A percentile compares a stretch with the other conserved stretches of the same genome.
phyloP scores from a whole-genome alignment of 2,329 filamentous ascomycete genomes.

The Magnaporthales sp. region DNA sequence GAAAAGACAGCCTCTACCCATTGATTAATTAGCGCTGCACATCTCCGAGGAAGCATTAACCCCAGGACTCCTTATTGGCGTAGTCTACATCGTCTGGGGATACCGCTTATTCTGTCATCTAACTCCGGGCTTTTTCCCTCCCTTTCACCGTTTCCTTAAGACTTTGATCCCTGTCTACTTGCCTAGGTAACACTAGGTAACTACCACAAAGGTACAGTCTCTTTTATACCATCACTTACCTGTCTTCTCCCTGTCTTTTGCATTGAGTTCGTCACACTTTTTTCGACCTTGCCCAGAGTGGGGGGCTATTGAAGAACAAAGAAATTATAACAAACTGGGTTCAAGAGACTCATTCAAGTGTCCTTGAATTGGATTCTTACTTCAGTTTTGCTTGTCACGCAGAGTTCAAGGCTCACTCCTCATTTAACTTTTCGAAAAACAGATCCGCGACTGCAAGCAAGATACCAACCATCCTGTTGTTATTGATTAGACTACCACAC shows the following conservation, averaged over 20 bases:
- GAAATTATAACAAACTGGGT: background rate
- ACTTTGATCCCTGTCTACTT: background rate
- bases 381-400: background rate
- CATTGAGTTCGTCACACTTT: background rate
- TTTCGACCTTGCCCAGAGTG: no score
- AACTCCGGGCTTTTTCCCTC: background rate
- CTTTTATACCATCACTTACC: background rate
- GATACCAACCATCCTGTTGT: background rate
- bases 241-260: background rate
- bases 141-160: background rate
- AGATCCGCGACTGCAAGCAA: background rate
- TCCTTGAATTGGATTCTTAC: background rate
- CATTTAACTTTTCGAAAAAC: background rate
- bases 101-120: background rate
- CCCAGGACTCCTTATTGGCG: background rate
- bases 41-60: background rate
- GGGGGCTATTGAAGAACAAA: background rate
- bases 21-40: background rate
- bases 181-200: background rate
- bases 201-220: background rate
- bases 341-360: background rate
- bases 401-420: background rate
- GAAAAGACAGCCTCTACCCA: background rate
- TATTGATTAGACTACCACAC: background rate
- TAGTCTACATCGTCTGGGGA: background rate